Percentiles rank a stretch among this genome's conserved stretches.
Evolutionary conservation across 805 yeast genomes (phyloP).

Genomic region (Metschnikowia arizonensis): DNA sequence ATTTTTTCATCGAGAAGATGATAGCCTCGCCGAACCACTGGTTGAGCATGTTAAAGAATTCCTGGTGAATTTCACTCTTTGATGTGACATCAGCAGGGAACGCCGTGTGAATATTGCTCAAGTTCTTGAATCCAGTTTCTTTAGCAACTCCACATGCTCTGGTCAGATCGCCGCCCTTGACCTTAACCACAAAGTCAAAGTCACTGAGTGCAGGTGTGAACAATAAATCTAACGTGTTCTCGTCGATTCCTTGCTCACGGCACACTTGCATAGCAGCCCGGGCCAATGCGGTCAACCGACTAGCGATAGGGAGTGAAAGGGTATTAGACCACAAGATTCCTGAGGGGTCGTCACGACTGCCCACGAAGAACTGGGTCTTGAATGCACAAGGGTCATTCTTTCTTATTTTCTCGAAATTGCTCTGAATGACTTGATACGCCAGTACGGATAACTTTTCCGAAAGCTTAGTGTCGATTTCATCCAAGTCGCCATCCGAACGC

Average conservation of each 20-base stretch:
- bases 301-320: conserved; percentile 66
- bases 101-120: conserved; percentile 38
- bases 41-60: conserved; percentile 56
- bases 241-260: conserved; percentile 40
- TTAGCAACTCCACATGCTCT: conserved; percentile 55
- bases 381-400: conserved; percentile 77
- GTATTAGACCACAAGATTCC: conserved; percentile 79
- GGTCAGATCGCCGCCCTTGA: conserved; percentile 44
- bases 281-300: conserved; percentile 83
- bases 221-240: conserved; percentile 45
- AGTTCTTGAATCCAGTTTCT: conserved; percentile 55
- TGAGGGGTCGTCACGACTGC: conserved; percentile 77
- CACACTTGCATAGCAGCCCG: conserved; percentile 64
- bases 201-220: conserved; percentile 83
- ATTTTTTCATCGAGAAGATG: conserved; percentile 62
- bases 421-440: conserved; percentile 57
- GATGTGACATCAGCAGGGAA: conserved; percentile 45
- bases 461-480: conserved; percentile 38
- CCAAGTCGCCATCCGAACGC: conserved; percentile 24
- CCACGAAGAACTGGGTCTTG: conserved; percentile 76
- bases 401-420: conserved; percentile 65
- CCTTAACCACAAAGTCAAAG: conserved; percentile 71
- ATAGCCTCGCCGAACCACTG: conserved; percentile 62
- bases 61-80: conserved; percentile 58
- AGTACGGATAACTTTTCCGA: conserved; percentile 61